Evolutionary conservation across 768 basidiomycete species (phyloP), one percentile per base, ranked within the genome.

Genomic region (Xerocomellus amylosporus): DNA sequence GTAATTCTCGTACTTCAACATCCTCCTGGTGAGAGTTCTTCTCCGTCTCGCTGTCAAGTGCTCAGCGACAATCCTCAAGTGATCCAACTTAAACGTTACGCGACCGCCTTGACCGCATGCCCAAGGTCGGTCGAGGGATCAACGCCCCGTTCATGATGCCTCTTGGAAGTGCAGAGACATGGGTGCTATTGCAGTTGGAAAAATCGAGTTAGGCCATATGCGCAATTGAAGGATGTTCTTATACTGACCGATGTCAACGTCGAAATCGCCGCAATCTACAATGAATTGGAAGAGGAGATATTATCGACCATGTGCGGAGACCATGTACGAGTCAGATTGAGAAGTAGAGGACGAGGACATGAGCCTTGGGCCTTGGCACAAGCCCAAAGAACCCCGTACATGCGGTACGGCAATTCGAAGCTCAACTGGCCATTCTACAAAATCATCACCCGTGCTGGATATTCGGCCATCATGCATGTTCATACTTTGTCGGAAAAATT

Each of bases 111-210:
- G 97, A 99, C 68, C 75, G 79, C 47, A 85, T 96, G 82, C 86
- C 91, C 5, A 90, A 98, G 86, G 84, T 90, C 19, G 88, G 96
- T 70, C 90, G 97, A 67, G 95, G 95, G 71, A 73, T 92, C 62
- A 87, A 88, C 63, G 85, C 86, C 1, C 93, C 96, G 0, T 78
- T 98, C 54, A 97, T 98, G 93, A 87, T 98, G 80, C 97, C 97
- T 99, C 47, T 93, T 93, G 2, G 97, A 98, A 98, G 71, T 98
- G 98, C 78, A 94, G 95, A 70, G 97, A 98, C 71, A 93, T 98
- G 88, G 97, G 97, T 49, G 89, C 95, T n/a, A 79, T 98, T 67
- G 79, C 93, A 49, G 95, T 99, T 62, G 97, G 97, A 55, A 98
- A 98, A 76, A 82, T 98, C 61, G 97, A 98, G 73, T 93, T 93